Evolutionary conservation across 768 basidiomycete genomes (phyloP).

Genomic region (Mycena albidolilacea): DNA sequence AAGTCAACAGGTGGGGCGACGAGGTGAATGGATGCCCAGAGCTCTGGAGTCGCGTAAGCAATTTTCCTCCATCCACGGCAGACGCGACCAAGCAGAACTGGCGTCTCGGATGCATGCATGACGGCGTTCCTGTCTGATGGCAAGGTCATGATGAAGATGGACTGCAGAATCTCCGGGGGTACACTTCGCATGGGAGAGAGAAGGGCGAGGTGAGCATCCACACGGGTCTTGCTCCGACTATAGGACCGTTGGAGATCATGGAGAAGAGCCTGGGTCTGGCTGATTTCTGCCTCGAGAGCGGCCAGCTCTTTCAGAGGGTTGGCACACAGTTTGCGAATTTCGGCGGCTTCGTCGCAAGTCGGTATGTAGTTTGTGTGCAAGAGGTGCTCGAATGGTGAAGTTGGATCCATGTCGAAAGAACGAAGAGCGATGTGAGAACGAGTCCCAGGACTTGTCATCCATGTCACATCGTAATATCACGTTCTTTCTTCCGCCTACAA

Average conservation of each 20-base stretch:
- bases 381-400: conserved; percentile 22
- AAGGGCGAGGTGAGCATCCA: conserved; percentile 28
- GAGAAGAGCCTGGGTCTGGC: conserved; percentile 20
- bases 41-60: conserved; percentile 19
- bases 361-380: conserved; percentile 33
- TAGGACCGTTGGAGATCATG: conserved; percentile 23
- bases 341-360: conserved; percentile 14
- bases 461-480: no score
- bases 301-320: conserved; percentile 18
- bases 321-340: conserved; percentile 27
- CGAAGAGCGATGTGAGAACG: no score
- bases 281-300: conserved; percentile 27
- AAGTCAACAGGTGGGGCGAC: conserved; percentile 27
- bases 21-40: conserved; percentile 27
- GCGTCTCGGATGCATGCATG: conserved; percentile 33
- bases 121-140: conserved; percentile 22
- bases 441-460: no score
- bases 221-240: conserved; percentile 8
- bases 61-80: conserved; percentile 30
- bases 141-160: conserved; percentile 28
- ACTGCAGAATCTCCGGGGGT: conserved; percentile 32
- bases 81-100: conserved; percentile 30
- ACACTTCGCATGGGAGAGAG: conserved; percentile 31
- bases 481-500: no score
- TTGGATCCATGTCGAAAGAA: not conserved